phyloP scores from a whole-genome alignment of 2,329 filamentous ascomycete species.

The Emmonsiellopsis sp. region DNA sequence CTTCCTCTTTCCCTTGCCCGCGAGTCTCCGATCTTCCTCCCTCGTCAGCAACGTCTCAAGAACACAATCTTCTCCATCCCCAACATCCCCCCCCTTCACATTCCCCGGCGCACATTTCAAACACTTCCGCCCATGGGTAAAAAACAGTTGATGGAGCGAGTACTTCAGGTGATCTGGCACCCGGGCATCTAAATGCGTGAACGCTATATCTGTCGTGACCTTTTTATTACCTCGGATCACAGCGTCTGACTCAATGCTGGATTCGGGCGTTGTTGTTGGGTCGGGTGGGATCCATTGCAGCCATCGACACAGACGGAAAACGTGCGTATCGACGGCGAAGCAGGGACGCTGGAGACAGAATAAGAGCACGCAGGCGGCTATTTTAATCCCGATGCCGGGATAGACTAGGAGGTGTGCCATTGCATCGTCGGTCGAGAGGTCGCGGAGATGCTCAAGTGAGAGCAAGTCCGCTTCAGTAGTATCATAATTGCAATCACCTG shows the following conservation, averaged over 20 bases:
- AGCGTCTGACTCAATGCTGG: conserved; percentile 4
- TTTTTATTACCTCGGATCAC: conserved; percentile 15
- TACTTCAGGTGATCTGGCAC: conserved; percentile 57
- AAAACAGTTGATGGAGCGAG: conserved; percentile 52
- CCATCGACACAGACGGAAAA: conserved; percentile 55
- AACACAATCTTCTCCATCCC: conserved; percentile 56
- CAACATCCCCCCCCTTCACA: conserved; percentile 50
- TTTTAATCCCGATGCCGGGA: conserved; percentile 58
- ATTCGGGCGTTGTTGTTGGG: conserved; percentile 13
- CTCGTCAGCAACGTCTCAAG: conserved; percentile 55
- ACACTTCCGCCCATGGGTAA: conserved; percentile 55
- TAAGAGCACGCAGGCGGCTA: conserved; percentile 54
- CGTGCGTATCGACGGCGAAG: conserved; percentile 60
- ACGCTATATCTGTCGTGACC: conserved; percentile 33
- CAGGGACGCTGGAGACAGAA: conserved; percentile 56
- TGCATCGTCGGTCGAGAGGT: conserved; percentile 46
- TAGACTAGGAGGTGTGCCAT: conserved; percentile 50
- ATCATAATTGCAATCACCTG: conserved; percentile 45
- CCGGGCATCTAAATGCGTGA: conserved; percentile 51
- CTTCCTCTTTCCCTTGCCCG: conserved; percentile 7
- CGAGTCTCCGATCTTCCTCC: conserved; percentile 37
- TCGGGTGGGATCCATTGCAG: conserved; percentile 51
- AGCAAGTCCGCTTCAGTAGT: conserved; percentile 52
- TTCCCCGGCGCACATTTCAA: conserved; percentile 51
- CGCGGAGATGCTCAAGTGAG: conserved; percentile 55